phyloP scores from a whole-genome alignment of 495 filamentous ascomycete species.

The Bacidia gigantensis region DNA sequence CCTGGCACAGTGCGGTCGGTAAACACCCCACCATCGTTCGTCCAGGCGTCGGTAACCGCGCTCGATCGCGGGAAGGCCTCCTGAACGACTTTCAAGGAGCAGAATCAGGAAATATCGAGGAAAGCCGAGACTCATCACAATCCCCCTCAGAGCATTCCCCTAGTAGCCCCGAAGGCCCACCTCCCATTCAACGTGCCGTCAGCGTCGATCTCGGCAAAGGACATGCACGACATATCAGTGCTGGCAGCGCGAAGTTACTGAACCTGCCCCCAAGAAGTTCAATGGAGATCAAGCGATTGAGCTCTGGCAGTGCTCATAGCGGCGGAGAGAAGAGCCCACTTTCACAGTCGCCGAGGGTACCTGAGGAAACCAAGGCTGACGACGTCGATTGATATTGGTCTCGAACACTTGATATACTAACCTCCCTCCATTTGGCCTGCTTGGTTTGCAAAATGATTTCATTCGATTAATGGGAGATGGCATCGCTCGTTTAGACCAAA shows the following conservation, averaged over 20 bases:
- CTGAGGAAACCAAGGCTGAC: conserved; percentile 8
- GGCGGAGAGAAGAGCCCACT: conserved; percentile 16
- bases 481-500: conserved; percentile 1
- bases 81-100: conserved; percentile 43
- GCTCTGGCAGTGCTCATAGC: conserved; percentile 15
- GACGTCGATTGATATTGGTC: conserved; percentile 17
- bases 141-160: conserved; percentile 11
- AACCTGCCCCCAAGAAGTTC: conserved; percentile 42
- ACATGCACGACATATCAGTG: conserved; percentile 57
- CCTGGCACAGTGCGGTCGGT: conserved; percentile 39
- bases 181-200: conserved; percentile 44
- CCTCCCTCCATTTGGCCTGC: too few relatives aligned
- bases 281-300: conserved; percentile 23
- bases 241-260: conserved; percentile 56
- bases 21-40: conserved; percentile 42
- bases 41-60: conserved; percentile 35
- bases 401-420: background rate
- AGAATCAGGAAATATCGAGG: conserved; percentile 21
- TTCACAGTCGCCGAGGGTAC: conserved; percentile 10
- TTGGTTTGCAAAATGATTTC: too few relatives aligned
- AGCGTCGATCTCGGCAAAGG: conserved; percentile 49
- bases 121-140: conserved; percentile 6
- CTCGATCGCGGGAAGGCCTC: conserved; percentile 55
- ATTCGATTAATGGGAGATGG: background rate
- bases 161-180: conserved; percentile 18